phyloP scores from a whole-genome alignment of 495 filamentous ascomycete genomes.

The Astrocystis sublimbata region DNA sequence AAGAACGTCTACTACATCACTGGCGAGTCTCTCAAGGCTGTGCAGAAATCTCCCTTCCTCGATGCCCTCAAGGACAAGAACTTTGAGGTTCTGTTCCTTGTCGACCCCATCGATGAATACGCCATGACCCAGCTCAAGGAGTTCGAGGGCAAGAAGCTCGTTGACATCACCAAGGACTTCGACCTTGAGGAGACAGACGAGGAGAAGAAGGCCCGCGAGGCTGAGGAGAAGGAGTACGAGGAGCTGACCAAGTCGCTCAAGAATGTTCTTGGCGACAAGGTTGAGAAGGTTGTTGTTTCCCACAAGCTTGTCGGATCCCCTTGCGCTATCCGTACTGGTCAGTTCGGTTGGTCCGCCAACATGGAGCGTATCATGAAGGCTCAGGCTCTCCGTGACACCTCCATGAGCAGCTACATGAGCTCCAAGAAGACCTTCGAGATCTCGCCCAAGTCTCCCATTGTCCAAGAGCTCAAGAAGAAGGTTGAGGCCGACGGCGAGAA shows the following conservation, averaged over 20 bases:
- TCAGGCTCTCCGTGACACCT: constrained; percentile 98
- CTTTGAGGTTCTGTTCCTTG: constrained; percentile 99
- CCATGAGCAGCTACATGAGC: constrained; percentile 99
- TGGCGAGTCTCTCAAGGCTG: constrained; percentile 97
- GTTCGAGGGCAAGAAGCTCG: constrained; percentile 99
- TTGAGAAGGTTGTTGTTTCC: constrained; percentile 99
- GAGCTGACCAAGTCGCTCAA: constrained; percentile 90
- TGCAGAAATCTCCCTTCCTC: constrained; percentile 96
- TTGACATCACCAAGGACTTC: constrained; percentile 99
- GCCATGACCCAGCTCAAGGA: constrained; percentile 99
- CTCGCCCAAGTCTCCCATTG: constrained; percentile 95
- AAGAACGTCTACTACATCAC: constrained; percentile 99
- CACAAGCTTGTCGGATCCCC: constrained; percentile 96
- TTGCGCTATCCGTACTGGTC: constrained; percentile 98
- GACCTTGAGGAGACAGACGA: constrained; percentile 99
- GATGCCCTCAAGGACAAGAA: constrained; percentile 99
- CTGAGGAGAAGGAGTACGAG: constrained; percentile 97
- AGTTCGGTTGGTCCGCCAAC: constrained; percentile 99
- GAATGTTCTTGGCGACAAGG: constrained; percentile 98
- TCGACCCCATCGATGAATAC: constrained; percentile 99
- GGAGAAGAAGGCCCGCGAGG: constrained; percentile 96
- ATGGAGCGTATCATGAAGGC: constrained; percentile 99
- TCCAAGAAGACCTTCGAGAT: constrained; percentile 99
- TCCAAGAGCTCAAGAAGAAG: constrained; percentile 99
- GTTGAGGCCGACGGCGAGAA: constrained; percentile 95